Conservation (phyloP, 768 basidiomycete genomes). For the Gautieria morchelliformis region DNA sequence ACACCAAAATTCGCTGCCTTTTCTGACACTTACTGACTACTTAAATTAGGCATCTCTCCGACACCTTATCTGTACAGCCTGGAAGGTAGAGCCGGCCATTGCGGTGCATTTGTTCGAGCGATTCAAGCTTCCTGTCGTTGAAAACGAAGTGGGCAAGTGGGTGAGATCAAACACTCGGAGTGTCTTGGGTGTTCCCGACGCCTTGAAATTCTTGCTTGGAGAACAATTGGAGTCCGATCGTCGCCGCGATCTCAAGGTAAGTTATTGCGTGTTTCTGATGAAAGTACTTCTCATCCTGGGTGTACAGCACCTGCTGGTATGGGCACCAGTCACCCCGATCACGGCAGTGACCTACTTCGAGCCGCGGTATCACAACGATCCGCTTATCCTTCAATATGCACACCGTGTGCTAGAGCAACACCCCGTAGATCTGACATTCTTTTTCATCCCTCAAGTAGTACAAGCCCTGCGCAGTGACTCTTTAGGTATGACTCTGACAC, state of each 20-base stretch:
- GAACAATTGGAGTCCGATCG: constrained; percentile 50
- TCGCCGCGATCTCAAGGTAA: constrained; percentile 68
- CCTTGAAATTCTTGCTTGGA: constrained; percentile 69
- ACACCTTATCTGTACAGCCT: constrained; percentile 57
- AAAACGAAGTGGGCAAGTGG: constrained; percentile 64
- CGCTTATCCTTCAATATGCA: constrained; percentile 87
- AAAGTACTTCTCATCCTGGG: constrained; percentile 1
- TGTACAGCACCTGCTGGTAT: constrained; percentile 71
- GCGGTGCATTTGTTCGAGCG: constrained; percentile 81
- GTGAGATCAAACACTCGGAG: constrained; percentile 64
- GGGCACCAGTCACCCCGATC: constrained; percentile 82
- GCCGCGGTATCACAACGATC: constrained; percentile 72
- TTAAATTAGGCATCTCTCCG: constrained; percentile 42
- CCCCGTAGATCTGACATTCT: constrained; percentile 91
- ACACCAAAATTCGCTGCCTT: constrained; percentile 11
- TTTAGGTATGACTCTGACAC: constrained; percentile 44
- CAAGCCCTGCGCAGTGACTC: constrained; percentile 90
- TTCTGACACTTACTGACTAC: neutral
- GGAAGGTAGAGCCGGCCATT: constrained; percentile 78
- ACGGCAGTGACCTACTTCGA: constrained; percentile 80
- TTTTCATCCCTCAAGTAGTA: constrained; percentile 97
- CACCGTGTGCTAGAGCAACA: constrained; percentile 93
- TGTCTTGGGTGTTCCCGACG: constrained; percentile 72
- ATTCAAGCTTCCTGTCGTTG: constrained; percentile 59
- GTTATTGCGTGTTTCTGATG: constrained; percentile 4